These are phyloP conservation scores for Pseudovirgaria hyperparasitica DNA, from an alignment of 2,329 filamentous ascomycete species.

Conservation along the genomic window DNA sequence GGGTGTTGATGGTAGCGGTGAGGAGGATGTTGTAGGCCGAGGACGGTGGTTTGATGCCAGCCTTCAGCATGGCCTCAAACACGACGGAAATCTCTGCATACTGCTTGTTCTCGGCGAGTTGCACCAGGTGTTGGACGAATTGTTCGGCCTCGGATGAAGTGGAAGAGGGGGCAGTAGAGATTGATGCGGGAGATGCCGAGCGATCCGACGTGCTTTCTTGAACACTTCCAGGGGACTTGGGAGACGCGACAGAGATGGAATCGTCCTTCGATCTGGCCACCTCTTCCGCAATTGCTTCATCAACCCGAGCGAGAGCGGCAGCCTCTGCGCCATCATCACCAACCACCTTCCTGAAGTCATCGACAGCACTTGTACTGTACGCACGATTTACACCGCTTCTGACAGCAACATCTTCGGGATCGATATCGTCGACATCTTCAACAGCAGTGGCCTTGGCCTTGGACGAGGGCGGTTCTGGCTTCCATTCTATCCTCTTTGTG, in stretches of 20 bases:
- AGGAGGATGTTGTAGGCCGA: slow-evolving; percentile 88
- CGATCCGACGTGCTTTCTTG: slow-evolving; percentile 18
- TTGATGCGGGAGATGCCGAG: slow-evolving; percentile 18
- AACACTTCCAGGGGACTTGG: too few relatives aligned
- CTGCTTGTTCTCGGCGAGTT: slow-evolving; percentile 56
- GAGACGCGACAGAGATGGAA: slow-evolving; percentile 23
- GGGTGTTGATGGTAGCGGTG: slow-evolving; percentile 70
- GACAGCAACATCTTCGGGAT: slow-evolving; percentile 11
- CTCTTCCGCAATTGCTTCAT: slow-evolving; percentile 72
- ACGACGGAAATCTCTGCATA: slow-evolving; percentile 82
- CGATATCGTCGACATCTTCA: slow-evolving; percentile 17
- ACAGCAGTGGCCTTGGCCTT: slow-evolving; percentile 19
- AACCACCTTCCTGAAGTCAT: slow-evolving; percentile 46
- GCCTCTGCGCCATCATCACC: slow-evolving; percentile 33
- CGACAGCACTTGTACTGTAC: slow-evolving; percentile 42
- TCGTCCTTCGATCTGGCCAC: slow-evolving; percentile 49
- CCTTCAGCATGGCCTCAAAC: slow-evolving; percentile 80
- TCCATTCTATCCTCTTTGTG: slow-evolving; percentile 81
- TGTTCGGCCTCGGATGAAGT: slow-evolving; percentile 44
- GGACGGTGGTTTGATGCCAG: slow-evolving; percentile 67
- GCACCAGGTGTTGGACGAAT: slow-evolving; percentile 67
- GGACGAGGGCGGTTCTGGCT: slow-evolving; percentile 35
- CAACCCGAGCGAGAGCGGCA: slow-evolving; percentile 63
- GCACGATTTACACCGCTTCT: slow-evolving; percentile 31
- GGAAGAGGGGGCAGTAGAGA: slow-evolving; percentile 15